phyloP scores from a whole-genome alignment of 441 rosid genomes.

The Erodium trifolium region DNA sequence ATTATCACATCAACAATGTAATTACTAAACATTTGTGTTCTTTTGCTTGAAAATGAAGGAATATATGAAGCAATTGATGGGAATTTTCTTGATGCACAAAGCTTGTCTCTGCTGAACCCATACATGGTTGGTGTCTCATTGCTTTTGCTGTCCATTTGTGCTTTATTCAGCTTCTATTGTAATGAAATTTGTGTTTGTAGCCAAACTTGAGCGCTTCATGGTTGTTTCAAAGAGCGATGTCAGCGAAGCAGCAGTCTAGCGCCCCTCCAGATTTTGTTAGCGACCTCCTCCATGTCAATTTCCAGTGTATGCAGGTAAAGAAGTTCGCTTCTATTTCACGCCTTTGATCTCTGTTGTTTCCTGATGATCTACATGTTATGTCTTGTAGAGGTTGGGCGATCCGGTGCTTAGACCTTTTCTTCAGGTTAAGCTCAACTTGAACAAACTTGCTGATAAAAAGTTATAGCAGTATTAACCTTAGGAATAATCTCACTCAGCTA shows the following conservation, averaged over 20 bases:
- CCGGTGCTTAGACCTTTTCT: conserved; percentile 87
- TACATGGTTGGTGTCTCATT: conserved; percentile 54
- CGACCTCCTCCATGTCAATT: conserved; percentile 82
- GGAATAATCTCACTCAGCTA: too few relatives aligned
- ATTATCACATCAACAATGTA: too few relatives aligned
- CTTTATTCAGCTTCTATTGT: conserved; percentile 10
- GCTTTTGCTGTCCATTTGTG: conserved; percentile 12
- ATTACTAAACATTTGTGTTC: not conserved
- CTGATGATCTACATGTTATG: conserved; percentile 14
- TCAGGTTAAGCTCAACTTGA: conserved; percentile 35
- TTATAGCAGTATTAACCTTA: too few relatives aligned
- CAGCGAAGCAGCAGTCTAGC: conserved; percentile 57
- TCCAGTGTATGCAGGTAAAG: conserved; percentile 73
- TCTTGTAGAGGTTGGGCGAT: conserved; percentile 64
- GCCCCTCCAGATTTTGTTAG: conserved; percentile 66
- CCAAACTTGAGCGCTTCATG: conserved; percentile 89
- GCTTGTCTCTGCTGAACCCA: conserved; percentile 85
- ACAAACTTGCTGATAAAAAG: not conserved
- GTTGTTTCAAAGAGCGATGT: conserved; percentile 95
- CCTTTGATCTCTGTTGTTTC: conserved; percentile 14
- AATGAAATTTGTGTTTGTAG: conserved; percentile 32
- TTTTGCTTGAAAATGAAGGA: conserved; percentile 35
- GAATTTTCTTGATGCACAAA: conserved; percentile 58
- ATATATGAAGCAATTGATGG: conserved; percentile 70
- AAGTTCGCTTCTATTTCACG: conserved; percentile 7